Base-by-base conservation (phyloP, 495 filamentous ascomycete genomes). In the Talaromyces ruber region DNA sequence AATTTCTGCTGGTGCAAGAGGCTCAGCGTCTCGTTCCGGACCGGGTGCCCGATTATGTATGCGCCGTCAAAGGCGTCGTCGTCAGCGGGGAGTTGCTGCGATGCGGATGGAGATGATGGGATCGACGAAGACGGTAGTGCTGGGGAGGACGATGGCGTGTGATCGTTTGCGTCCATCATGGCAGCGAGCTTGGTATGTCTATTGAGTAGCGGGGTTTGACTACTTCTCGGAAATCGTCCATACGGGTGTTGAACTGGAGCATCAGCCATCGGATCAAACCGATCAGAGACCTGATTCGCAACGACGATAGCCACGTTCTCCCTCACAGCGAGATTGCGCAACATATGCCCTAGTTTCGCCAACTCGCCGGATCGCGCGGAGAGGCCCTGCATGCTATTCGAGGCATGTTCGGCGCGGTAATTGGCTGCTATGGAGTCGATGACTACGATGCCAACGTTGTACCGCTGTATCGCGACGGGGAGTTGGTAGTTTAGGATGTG, bases 241-340 rank as follows among this genome's bases (percentile, higher is more conserved):
- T 52, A 62, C 29, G 21, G 56, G 57, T 14, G 45, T 12, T 43
- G 60, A 3, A n/a, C n/a, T n/a, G 29, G 25, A 1, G 11, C 26
- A 28, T 18, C 32, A 30, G 34, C 65, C 18, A 65, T 34, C 12
- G 67, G 64, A 12, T 79, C 75, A 66, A 98, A 96, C 6, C 91
- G 84, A 75, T 98, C 94, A 4, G 88, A 87, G n/a, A 98, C 95
- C 71, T 98, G 94, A 68, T 98, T 98, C 9, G 93, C 87, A 1
- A 97, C 87, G 3, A 98, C 93, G 29, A 98, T 81, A 11, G 94
- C 92, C 25, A 97, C 76, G 59, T 86, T 76, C 69, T 94, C 75
- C 52, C 78, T 80, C 32, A 81, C 79, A 1, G 94, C 93, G 2
- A 97, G 74, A 22, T 86, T 82, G 37, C 91, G 86, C 21, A 98